These are phyloP conservation scores for Pseudogymnoascus sp. DNA, from an alignment of 2,329 filamentous ascomycete genomes.

Conservation along the genomic window DNA sequence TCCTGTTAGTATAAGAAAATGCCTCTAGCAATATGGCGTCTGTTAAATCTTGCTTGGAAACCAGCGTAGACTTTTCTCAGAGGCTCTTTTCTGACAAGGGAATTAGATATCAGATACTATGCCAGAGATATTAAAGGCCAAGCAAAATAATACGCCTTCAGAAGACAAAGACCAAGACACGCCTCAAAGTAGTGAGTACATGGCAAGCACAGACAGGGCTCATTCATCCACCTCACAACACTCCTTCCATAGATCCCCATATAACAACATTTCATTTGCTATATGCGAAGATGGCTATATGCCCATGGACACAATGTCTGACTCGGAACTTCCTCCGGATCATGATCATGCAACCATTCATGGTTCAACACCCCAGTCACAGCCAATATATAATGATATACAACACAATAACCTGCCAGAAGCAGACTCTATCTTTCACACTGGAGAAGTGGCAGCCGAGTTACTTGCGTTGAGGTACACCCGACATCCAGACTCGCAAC, in stretches of 20 bases:
- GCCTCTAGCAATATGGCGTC: not conserved
- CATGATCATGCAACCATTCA: not conserved
- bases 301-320: not conserved
- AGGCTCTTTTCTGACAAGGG: not conserved
- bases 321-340: not conserved
- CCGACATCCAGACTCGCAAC: not conserved
- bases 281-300: constrained; percentile 1
- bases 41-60: not conserved
- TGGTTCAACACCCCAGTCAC: not conserved
- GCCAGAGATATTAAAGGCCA: constrained; percentile 11
- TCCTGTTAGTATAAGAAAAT: not conserved
- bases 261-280: not conserved
- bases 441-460: constrained; percentile 16
- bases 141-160: not conserved
- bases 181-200: not conserved
- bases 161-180: not conserved
- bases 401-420: not conserved
- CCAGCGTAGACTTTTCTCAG: not conserved
- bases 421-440: constrained; percentile 3
- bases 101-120: constrained; percentile 15
- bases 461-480: constrained; percentile 14
- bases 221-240: constrained; percentile 4
- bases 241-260: not conserved
- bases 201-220: not conserved
- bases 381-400: not conserved